Percentiles rank a stretch among this genome's conserved stretches.
phyloP scores from a whole-genome alignment of 177 flowering plant species.

The Telopea speciosissima region DNA sequence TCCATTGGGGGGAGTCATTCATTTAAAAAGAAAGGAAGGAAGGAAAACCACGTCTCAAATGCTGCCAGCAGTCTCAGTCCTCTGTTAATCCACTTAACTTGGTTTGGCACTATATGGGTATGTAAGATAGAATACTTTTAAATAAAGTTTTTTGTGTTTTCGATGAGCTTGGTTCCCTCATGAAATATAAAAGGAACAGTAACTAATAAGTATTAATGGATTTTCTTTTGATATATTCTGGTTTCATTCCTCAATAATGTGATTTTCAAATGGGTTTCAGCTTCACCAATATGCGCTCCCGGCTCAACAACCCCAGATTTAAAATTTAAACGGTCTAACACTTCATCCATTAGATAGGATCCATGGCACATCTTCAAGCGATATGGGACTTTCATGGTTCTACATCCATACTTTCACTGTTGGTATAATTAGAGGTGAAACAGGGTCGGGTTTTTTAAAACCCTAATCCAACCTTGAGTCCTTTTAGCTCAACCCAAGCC shows the following conservation, averaged over 20 bases:
- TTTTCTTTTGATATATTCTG: slow-evolving; percentile 41
- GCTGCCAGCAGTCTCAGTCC: background rate
- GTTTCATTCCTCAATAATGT: slow-evolving; percentile 33
- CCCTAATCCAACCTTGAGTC: too few relatives aligned
- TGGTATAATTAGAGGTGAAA: too few relatives aligned
- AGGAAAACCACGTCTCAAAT: background rate
- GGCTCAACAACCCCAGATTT: slow-evolving; percentile 28
- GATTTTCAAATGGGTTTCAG: slow-evolving; percentile 20
- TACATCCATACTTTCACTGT: too few relatives aligned
- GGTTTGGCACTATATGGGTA: background rate
- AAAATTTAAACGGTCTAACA: background rate
- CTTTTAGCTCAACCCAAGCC: too few relatives aligned
- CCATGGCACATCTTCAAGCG: too few relatives aligned
- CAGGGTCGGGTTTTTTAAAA: too few relatives aligned
- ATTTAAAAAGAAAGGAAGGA: background rate
- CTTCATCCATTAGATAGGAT: too few relatives aligned
- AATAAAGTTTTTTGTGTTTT: slow-evolving; percentile 30
- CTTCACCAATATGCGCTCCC: too few relatives aligned
- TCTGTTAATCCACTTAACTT: background rate
- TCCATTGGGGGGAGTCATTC: background rate
- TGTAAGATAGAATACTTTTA: too few relatives aligned
- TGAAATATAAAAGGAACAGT: background rate
- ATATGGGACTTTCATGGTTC: too few relatives aligned
- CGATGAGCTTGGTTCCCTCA: slow-evolving; percentile 19
- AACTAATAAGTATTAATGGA: background rate